These are phyloP conservation scores for Solanum chacoense DNA, from an alignment of 305 asterid genomes.

Conservation along the genomic window DNA sequence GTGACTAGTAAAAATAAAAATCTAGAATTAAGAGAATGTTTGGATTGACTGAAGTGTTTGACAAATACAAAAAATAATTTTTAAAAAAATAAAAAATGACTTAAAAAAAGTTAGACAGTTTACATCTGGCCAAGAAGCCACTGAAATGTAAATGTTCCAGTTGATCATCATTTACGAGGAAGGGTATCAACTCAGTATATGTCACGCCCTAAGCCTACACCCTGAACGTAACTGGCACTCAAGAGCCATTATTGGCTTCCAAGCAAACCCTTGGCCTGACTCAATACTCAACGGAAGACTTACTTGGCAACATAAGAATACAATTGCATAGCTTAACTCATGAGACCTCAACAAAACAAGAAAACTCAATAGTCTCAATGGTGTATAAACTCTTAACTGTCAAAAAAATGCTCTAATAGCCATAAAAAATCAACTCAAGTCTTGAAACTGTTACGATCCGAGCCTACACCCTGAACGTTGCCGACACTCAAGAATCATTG, in stretches of 20 bases:
- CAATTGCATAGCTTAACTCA: not conserved
- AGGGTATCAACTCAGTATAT: not conserved
- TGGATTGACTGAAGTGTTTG: not conserved
- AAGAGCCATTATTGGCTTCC: accelerated
- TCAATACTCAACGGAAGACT: not conserved
- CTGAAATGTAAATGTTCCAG: not conserved
- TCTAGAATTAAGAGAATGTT: not conserved
- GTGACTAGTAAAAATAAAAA: not conserved
- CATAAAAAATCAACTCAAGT: no score
- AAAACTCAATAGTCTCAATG: no score
- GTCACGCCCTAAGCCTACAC: not conserved
- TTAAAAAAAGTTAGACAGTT: no score
- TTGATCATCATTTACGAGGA: not conserved
- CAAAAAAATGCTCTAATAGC: no score
- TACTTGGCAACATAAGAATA: not conserved
- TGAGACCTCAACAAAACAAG: not conserved
- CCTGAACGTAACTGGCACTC: not conserved
- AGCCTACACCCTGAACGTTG: no score
- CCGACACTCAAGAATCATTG: no score
- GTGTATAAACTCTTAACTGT: no score
- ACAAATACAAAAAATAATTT: no score
- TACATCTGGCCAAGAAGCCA: not conserved
- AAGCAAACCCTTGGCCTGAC: no score
- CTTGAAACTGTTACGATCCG: no score
- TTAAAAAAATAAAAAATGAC: no score